phyloP scores from a whole-genome alignment of 805 yeast genomes.

The Zygosaccharomyces siamensis region DNA sequence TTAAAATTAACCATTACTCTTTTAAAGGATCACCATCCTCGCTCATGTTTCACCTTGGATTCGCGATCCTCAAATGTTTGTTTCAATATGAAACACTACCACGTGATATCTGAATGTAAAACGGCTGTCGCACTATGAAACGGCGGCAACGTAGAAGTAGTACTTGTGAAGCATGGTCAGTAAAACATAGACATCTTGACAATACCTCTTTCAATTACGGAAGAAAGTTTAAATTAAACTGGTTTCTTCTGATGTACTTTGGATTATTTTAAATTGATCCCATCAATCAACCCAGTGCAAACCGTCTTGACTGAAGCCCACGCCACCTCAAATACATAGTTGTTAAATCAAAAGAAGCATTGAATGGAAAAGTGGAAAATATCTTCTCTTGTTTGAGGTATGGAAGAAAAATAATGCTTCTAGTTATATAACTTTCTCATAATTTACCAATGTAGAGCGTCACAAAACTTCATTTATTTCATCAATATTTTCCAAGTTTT shows the following conservation, averaged over 20 bases:
- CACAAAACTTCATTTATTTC: neutral
- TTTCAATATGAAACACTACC: conserved; percentile 2
- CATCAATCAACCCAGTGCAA: too few relatives aligned
- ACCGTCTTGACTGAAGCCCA: too few relatives aligned
- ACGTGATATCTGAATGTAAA: conserved; percentile 1
- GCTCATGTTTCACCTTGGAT: conserved; percentile 4
- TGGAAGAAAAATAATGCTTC: neutral
- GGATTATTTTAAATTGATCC: too few relatives aligned
- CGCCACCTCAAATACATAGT: neutral
- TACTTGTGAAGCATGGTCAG: too few relatives aligned
- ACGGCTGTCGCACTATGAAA: conserved; percentile 2
- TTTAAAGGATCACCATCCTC: conserved; percentile 11
- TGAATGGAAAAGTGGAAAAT: neutral
- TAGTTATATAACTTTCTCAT: neutral
- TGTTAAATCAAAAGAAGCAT: neutral
- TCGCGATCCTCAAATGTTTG: conserved; percentile 4
- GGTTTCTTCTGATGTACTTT: too few relatives aligned
- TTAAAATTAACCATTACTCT: conserved; percentile 7
- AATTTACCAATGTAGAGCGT: neutral
- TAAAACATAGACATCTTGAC: too few relatives aligned
- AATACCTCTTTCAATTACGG: too few relatives aligned
- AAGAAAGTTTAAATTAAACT: too few relatives aligned
- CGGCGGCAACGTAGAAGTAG: neutral
- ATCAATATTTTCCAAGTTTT: neutral
- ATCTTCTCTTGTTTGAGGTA: neutral